Conservation (phyloP, 2,329 filamentous ascomycete species). For the Graphiopsis chlorocephala region DNA sequence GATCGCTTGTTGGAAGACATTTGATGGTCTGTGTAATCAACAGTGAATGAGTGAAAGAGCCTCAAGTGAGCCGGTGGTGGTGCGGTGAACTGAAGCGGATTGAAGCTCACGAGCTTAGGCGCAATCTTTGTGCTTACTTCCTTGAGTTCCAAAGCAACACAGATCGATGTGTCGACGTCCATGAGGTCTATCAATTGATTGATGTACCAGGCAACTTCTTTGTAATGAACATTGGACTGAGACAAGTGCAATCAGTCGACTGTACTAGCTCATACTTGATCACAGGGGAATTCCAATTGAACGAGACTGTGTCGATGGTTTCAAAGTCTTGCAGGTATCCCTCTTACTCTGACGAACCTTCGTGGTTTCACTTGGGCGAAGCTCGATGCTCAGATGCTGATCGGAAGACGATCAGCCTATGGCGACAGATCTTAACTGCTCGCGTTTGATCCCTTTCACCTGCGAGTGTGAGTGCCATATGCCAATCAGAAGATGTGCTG, state of each 20-base stretch:
- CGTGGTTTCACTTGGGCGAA: background rate
- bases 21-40: background rate
- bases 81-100: background rate
- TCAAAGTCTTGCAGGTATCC: background rate
- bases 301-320: background rate
- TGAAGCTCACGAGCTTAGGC: background rate
- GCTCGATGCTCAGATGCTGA: background rate
- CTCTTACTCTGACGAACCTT: background rate
- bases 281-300: background rate
- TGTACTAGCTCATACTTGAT: background rate
- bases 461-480: background rate
- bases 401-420: background rate
- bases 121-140: background rate
- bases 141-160: background rate
- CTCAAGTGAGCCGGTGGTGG: background rate
- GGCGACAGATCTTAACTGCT: background rate
- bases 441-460: background rate
- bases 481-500: too few species aligned
- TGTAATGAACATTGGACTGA: background rate
- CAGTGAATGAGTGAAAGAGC: background rate
- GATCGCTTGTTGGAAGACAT: background rate
- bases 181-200: background rate
- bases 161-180: background rate
- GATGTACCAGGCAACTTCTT: background rate
- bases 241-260: background rate